Conservation (phyloP, 1,139 yeast genomes). For the Zygotorulaspora mrakii region DNA sequence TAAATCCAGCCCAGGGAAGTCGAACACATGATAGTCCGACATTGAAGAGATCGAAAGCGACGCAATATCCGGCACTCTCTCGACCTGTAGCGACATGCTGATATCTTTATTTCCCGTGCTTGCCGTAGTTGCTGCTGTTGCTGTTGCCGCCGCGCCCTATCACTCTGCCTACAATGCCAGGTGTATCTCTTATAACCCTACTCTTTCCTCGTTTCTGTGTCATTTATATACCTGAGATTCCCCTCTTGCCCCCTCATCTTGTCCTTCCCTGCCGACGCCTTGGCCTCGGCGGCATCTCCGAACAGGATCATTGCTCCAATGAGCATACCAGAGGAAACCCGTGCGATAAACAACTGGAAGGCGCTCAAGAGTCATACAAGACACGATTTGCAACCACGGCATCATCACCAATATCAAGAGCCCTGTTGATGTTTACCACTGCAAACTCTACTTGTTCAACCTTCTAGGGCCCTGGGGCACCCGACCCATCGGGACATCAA, state of each 20-base stretch:
- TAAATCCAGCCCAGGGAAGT: slow-evolving; percentile 75
- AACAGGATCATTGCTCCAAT: neutral
- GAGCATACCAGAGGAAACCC: too few species aligned
- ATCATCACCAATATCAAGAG: too few species aligned
- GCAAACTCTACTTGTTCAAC: too few species aligned
- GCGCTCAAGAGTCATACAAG: too few species aligned
- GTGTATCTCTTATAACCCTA: too few species aligned
- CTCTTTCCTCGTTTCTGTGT: slow-evolving; percentile 2
- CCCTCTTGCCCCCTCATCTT: neutral
- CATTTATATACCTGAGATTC: neutral
- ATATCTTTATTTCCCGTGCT: neutral
- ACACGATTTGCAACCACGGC: too few species aligned
- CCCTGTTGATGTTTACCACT: too few species aligned
- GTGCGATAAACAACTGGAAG: too few species aligned
- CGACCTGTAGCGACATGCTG: slow-evolving; percentile 2
- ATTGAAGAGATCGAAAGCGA: slow-evolving; percentile 41
- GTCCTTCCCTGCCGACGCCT: neutral
- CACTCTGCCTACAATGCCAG: too few species aligned
- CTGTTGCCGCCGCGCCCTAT: too few species aligned
- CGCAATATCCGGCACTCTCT: slow-evolving; percentile 37
- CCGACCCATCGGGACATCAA: too few species aligned
- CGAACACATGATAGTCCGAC: slow-evolving; percentile 67
- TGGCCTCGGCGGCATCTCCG: slow-evolving; percentile 1
- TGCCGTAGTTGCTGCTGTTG: neutral
- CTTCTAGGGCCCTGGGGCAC: too few species aligned